Percentiles rank a stretch among this genome's conserved stretches.
phyloP scores from a whole-genome alignment of 805 yeast species.

The Hanseniaspora mollemarum region DNA sequence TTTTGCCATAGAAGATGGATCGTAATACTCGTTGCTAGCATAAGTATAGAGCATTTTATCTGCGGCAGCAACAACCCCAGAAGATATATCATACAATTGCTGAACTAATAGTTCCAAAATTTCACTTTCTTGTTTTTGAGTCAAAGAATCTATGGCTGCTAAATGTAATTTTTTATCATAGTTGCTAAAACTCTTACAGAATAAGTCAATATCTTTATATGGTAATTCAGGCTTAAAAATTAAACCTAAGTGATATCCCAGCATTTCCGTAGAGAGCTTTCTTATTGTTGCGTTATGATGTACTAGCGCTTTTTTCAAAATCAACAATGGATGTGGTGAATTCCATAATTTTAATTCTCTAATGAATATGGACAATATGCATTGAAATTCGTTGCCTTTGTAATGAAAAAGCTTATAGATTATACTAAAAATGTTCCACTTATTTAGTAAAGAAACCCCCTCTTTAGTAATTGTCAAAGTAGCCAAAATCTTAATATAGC shows the following conservation, averaged over 20 bases:
- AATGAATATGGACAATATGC: slow-evolving; percentile 46
- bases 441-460: slow-evolving; percentile 60
- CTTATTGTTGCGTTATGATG: slow-evolving; percentile 44
- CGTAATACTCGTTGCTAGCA: slow-evolving; percentile 3
- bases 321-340: slow-evolving; percentile 55
- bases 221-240: slow-evolving; percentile 5
- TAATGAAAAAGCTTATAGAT: slow-evolving; percentile 57
- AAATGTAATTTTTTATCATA: background rate
- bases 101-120: slow-evolving; percentile 37
- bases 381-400: slow-evolving; percentile 40
- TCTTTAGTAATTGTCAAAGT: slow-evolving; percentile 45
- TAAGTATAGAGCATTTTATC: slow-evolving; percentile 44
- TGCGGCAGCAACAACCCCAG: slow-evolving; percentile 45
- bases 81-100: slow-evolving; percentile 57
- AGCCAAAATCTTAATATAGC: slow-evolving; percentile 73
- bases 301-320: slow-evolving; percentile 54
- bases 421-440: slow-evolving; percentile 78
- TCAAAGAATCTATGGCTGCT: background rate
- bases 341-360: slow-evolving; percentile 48
- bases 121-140: slow-evolving; percentile 28
- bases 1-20: slow-evolving; percentile 33
- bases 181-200: background rate
- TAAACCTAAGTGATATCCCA: slow-evolving; percentile 28
- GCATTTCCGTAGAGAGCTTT: slow-evolving; percentile 42
- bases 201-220: background rate